phyloP scores from a whole-genome alignment of 1,284 basidiomycete genomes.

The Cerrena zonata region DNA sequence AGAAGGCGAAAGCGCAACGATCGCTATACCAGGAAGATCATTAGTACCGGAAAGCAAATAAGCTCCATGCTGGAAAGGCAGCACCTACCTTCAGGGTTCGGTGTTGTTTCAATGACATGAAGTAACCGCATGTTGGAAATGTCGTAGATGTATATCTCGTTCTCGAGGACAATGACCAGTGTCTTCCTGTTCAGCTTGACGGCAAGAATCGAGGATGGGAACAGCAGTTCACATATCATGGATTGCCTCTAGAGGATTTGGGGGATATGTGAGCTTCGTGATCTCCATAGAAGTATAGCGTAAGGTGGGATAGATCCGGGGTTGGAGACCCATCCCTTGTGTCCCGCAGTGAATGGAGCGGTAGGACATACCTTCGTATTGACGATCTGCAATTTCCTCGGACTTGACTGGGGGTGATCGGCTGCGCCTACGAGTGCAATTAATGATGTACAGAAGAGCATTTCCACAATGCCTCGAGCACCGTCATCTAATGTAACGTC shows the following conservation, averaged over 20 bases:
- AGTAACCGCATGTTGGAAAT: conserved; percentile 97
- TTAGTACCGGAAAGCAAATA: background rate
- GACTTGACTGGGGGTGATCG: conserved; percentile 82
- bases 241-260: conserved; percentile 76
- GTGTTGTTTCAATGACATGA: conserved; percentile 95
- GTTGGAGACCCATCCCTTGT: no score
- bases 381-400: conserved; percentile 91
- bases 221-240: conserved; percentile 97
- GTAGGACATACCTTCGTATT: conserved; percentile 81
- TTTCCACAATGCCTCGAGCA: conserved; percentile 92
- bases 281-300: conserved; percentile 2
- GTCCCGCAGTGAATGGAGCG: background rate
- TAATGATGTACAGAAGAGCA: conserved; percentile 98
- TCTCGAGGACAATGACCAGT: conserved; percentile 90
- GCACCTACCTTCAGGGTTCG: conserved; percentile 82
- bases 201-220: conserved; percentile 90
- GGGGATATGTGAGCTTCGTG: background rate
- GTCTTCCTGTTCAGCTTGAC: conserved; percentile 97
- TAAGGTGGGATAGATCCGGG: no score
- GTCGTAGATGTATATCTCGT: conserved; percentile 97
- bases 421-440: conserved; percentile 94
- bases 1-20: conserved; percentile 91
- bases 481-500: conserved; percentile 64
- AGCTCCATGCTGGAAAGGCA: conserved; percentile 6
- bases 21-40: conserved; percentile 50